Evolutionary conservation across 768 basidiomycete genomes (phyloP).

Genomic region (Suillus subalutaceus): DNA sequence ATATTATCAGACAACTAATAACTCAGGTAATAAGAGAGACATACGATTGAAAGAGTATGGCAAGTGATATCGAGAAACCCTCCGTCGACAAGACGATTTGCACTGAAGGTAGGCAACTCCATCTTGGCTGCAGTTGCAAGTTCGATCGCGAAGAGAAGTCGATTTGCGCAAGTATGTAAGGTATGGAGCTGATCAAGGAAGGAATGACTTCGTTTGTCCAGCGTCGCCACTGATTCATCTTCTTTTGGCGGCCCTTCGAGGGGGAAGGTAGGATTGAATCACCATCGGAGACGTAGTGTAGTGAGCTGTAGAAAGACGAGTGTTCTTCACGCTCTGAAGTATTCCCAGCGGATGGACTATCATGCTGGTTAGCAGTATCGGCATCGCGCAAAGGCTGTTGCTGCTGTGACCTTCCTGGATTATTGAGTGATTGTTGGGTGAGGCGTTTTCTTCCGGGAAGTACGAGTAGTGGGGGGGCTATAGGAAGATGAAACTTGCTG

Average conservation of each 20-base stretch:
- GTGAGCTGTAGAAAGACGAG: background rate
- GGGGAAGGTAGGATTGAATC: background rate
- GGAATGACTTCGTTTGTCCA: slow-evolving; percentile 2
- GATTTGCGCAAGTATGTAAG: slow-evolving; percentile 7
- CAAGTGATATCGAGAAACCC: background rate
- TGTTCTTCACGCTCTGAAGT: background rate
- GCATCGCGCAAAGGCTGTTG: background rate
- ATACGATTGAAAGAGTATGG: slow-evolving; percentile 6
- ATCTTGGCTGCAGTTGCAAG: background rate
- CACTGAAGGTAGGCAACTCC: background rate
- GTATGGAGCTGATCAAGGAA: slow-evolving; percentile 9
- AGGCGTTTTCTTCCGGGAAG: background rate
- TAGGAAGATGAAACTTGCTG: too few relatives aligned
- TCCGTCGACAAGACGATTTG: background rate
- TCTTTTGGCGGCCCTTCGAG: background rate
- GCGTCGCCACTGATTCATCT: background rate
- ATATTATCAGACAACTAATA: too few relatives aligned
- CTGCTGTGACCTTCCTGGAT: slow-evolving; percentile 1
- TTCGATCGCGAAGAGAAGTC: background rate
- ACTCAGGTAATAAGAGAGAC: too few relatives aligned
- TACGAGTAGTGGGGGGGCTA: too few relatives aligned
- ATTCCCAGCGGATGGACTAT: background rate
- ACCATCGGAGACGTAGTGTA: background rate
- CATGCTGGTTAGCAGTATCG: background rate
- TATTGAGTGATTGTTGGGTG: background rate